phyloP scores from a whole-genome alignment of 148 eudicot species.

The Rhododendron molle region DNA sequence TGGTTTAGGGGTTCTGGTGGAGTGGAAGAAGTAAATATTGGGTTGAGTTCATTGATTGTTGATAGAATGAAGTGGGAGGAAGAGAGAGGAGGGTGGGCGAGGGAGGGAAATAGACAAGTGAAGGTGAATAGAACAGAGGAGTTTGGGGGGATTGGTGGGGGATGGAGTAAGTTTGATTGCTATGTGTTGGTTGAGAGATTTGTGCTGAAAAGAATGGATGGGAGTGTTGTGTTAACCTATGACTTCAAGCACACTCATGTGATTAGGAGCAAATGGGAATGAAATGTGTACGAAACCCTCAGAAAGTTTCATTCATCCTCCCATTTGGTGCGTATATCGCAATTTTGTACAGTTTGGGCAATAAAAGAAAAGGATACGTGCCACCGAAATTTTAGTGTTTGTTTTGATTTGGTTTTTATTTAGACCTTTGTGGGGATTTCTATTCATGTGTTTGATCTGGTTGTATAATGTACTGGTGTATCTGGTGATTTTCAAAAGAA shows the following conservation, averaged over 20 bases:
- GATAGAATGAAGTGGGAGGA: constrained; percentile 79
- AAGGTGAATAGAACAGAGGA: constrained; percentile 44
- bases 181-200: constrained; percentile 77
- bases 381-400: not conserved
- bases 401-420: not conserved
- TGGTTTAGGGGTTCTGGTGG: constrained; percentile 34
- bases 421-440: not conserved
- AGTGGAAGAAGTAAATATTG: constrained; percentile 31
- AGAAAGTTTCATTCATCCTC: too few relatives aligned
- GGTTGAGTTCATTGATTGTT: constrained; percentile 48
- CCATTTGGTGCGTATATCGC: too few relatives aligned
- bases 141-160: constrained; percentile 30
- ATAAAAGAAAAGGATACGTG: too few relatives aligned
- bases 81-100: constrained; percentile 49
- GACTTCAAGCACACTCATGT: constrained; percentile 62
- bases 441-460: too few relatives aligned
- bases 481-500: too few relatives aligned
- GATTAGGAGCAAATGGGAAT: constrained; percentile 57
- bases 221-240: constrained; percentile 47
- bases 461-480: too few relatives aligned
- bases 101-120: constrained; percentile 27
- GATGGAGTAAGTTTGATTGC: constrained; percentile 58
- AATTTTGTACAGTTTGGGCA: too few relatives aligned
- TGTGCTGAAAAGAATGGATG: constrained; percentile 65
- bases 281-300: too few relatives aligned